A percentile compares a stretch with the other conserved stretches of the same genome.
phyloP scores from a whole-genome alignment of 1,139 yeast genomes.

The Candida gigantensis region DNA sequence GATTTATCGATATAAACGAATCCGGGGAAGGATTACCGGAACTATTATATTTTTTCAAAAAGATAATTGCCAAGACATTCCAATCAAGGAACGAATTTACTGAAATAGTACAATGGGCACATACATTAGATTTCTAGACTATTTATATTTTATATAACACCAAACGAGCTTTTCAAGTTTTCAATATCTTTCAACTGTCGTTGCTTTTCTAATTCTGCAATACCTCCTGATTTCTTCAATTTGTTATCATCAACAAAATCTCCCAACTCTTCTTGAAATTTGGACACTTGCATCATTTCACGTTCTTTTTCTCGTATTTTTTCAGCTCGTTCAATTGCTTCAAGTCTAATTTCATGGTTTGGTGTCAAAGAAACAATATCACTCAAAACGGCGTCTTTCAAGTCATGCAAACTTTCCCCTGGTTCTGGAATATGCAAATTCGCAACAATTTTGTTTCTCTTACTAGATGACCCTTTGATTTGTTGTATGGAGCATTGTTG shows the following conservation, averaged over 20 bases:
- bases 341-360: constrained; percentile 79
- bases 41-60: not conserved
- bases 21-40: constrained; percentile 2
- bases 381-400: constrained; percentile 75
- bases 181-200: constrained; percentile 69
- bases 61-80: not conserved
- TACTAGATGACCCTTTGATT: constrained; percentile 38
- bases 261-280: constrained; percentile 85
- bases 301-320: constrained; percentile 73
- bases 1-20: constrained; percentile 10
- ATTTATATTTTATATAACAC: constrained; percentile 21
- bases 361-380: constrained; percentile 83
- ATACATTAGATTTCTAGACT: not conserved
- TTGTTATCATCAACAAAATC: constrained; percentile 77
- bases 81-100: not conserved
- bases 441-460: constrained; percentile 41
- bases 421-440: constrained; percentile 60
- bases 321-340: constrained; percentile 88
- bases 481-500: constrained; percentile 84
- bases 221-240: constrained; percentile 82
- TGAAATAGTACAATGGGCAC: constrained; percentile 4
- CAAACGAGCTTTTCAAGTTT: constrained; percentile 54
- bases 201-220: constrained; percentile 77
- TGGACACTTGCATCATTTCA: constrained; percentile 55
- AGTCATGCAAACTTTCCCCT: constrained; percentile 60